Conservation (phyloP, 805 yeast genomes). For the Candida railenensis region DNA sequence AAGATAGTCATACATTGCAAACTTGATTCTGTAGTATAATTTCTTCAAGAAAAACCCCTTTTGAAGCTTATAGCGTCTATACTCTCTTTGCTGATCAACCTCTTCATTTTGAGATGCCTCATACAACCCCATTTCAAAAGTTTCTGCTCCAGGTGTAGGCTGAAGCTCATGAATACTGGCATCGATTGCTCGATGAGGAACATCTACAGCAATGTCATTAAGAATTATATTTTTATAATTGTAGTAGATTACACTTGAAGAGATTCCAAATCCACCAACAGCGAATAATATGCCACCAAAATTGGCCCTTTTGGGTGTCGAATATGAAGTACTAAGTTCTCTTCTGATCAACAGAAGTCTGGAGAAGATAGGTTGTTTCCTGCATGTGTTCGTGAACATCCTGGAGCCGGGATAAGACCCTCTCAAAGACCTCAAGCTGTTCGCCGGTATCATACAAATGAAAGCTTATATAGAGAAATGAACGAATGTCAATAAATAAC, state of each 20-base stretch:
- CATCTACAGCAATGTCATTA: slow-evolving; percentile 26
- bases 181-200: slow-evolving; percentile 19
- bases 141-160: slow-evolving; percentile 53
- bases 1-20: slow-evolving; percentile 49
- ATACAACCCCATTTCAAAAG: slow-evolving; percentile 69
- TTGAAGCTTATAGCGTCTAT: slow-evolving; percentile 25
- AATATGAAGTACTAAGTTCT: background rate
- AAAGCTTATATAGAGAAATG: no score
- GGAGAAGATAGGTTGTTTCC: background rate
- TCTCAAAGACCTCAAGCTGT: background rate
- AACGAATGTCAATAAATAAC: no score
- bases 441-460: background rate
- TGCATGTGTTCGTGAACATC: background rate
- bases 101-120: slow-evolving; percentile 59
- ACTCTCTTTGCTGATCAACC: slow-evolving; percentile 29
- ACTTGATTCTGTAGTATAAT: slow-evolving; percentile 39
- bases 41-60: slow-evolving; percentile 25
- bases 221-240: background rate
- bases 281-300: background rate
- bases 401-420: background rate
- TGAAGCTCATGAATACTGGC: slow-evolving; percentile 36
- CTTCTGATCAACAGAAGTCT: background rate
- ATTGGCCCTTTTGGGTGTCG: background rate
- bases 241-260: background rate
- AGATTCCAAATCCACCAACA: background rate